Evolutionary conservation across 352 stramenopile species (phyloP), one percentile per base, ranked within the genome.

Genomic region (Globisporangium solare): DNA sequence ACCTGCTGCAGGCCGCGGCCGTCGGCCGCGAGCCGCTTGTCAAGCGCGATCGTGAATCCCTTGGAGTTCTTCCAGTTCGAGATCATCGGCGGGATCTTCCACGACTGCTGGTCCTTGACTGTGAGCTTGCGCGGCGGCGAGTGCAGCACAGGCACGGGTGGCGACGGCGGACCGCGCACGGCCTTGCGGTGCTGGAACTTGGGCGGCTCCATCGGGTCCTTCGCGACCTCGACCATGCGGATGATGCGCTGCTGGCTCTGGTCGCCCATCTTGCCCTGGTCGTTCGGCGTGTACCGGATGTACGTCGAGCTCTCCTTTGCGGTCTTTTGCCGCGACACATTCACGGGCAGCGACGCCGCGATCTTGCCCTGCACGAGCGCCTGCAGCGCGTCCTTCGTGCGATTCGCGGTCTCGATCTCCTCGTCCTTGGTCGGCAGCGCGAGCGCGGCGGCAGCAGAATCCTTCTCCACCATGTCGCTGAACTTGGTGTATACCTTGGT

Each of bases 21-120:
- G 74, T 99, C 97, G 15, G 97, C 97, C 0, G 97, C 97, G 17
- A 99, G 86, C 31, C 97, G 92, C 81, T 99, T 99, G 75, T 99
- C 97, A 40, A 99, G 74, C 22, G 97, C 96, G 71, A 99, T 99
- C 7, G 97, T 99, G 69, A 99, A 99, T 0, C 97, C 97, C 48
- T 96, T 94, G 0, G 92, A 91, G 81, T 99, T 99, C 69, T 99
- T 99, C 97, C 97, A 99, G 72, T 99, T 99, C 32, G 95, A 99
- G 60, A 99, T 98, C 67, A 96, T 98, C 13, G 97, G 96, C 18
- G 97, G 97, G 60, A 99, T 98, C 80, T 99, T 99, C 97, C 97
- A 99, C 60, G 89, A 90, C 70, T 98, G 85, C 70, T 98, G 89
- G 63, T 98, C 94, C 27, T 92, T 67, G 17, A 97, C 88, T 15